Percentiles rank a stretch among this genome's conserved stretches.
Evolutionary conservation across 495 filamentous ascomycete species (phyloP).

Genomic region (Oidiodendron maius): DNA sequence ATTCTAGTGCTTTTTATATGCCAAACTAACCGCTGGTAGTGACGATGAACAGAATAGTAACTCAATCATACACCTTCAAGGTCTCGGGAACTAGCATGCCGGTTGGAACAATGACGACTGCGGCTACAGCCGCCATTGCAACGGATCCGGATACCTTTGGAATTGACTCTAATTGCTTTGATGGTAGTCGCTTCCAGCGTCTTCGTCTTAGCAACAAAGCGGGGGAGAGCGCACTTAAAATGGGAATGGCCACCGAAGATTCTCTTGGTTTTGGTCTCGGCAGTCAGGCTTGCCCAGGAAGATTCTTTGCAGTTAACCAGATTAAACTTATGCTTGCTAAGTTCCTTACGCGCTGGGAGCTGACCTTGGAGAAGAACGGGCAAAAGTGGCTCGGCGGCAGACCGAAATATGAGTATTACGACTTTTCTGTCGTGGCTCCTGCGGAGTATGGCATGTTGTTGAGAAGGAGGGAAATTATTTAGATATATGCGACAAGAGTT

Average conservation of each 20-base stretch:
- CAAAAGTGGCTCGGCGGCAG: neutral
- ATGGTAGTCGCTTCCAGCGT: neutral
- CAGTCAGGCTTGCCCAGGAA: conserved; percentile 33
- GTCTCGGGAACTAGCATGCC: neutral
- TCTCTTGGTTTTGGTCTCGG: conserved; percentile 34
- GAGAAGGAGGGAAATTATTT: neutral
- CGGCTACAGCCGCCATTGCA: neutral
- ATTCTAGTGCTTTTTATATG: neutral
- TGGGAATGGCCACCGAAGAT: conserved; percentile 1
- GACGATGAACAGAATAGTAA: neutral
- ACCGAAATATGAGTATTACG: neutral
- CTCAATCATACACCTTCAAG: neutral
- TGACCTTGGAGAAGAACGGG: neutral
- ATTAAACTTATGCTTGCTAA: conserved; percentile 30
- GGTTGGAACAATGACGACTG: neutral
- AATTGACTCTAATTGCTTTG: neutral
- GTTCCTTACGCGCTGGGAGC: neutral
- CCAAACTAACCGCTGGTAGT: neutral
- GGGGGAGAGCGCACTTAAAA: neutral
- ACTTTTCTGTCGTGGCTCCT: neutral
- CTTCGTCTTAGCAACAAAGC: neutral
- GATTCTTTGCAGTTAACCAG: conserved; percentile 36
- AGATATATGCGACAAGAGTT: neutral
- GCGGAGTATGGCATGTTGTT: neutral
- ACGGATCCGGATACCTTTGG: neutral